Percentiles rank a stretch among this genome's conserved stretches.
Conservation (phyloP, 345 rosid species). For the Pistacia integerrima region DNA sequence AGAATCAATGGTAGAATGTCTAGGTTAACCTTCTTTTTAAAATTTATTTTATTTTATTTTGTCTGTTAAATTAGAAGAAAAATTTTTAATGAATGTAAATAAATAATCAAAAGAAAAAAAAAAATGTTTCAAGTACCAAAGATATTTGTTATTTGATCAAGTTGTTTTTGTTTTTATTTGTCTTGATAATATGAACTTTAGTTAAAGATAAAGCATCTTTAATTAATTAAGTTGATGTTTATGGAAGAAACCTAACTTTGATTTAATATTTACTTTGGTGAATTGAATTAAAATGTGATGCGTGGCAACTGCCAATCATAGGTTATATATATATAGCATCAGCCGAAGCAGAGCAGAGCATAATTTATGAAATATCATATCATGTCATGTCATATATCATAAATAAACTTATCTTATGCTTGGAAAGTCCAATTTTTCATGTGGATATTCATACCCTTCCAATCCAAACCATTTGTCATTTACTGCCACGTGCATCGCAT, state of each 20-base stretch:
- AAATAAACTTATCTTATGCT: slow-evolving; percentile 1
- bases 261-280: too few relatives aligned
- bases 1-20: background rate
- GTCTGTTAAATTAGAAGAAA: too few relatives aligned
- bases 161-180: background rate
- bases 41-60: background rate
- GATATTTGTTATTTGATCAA: background rate
- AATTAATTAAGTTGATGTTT: background rate
- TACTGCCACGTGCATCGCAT: background rate
- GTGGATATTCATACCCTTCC: background rate
- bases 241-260: background rate
- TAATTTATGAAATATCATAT: too few relatives aligned
- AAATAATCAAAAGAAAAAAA: background rate
- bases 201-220: background rate
- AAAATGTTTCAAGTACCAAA: background rate
- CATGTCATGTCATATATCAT: background rate
- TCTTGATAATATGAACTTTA: background rate
- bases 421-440: background rate
- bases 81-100: background rate
- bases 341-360: too few relatives aligned
- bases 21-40: background rate
- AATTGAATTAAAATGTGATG: background rate
- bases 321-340: background rate
- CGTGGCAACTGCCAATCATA: slow-evolving; percentile 22
- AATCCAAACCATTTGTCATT: background rate